Evolutionary conservation across 495 filamentous ascomycete genomes (phyloP), one percentile per base, ranked within the genome.

Genomic region (Articulospora tetracladia): DNA sequence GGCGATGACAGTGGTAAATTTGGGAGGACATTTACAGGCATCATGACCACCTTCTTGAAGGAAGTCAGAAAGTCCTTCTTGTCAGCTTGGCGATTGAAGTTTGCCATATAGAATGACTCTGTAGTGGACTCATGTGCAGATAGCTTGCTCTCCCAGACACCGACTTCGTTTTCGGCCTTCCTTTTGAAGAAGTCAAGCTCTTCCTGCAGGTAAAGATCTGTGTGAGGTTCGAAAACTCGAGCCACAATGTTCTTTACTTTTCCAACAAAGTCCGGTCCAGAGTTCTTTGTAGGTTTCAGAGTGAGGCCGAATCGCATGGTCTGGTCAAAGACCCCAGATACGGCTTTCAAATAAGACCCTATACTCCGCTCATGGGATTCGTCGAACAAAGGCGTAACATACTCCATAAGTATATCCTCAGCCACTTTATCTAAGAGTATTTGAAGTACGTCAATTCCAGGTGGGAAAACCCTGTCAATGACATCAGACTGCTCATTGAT

Each of bases 21-120:
- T 3, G 91, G 91, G 2, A 98, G 74, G 24, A 93, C 92, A 51
- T 91, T 94, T 27, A 98, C 93, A 23, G 95, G 95, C 86, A 96
- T 92, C 90, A 98, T 96, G 63, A 99, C 91, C 11, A 99, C 94
- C 68, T 99, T 98, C 72, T 92, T 97, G 77, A 99, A 99, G 1
- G 92, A 95, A 19, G 85, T 93, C 64, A 99, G 69, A 67, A 99
- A 99, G 71, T 99, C 95, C 47, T 87, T 86, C 72, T 99, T 99
- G 68, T 94, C 95, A 1, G 90, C 93, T 76, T 97, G 92, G 26
- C 95, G 83, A 61, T 92, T 96, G 68, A 98, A 83, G 68, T 90
- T 96, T 10, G 86, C 89, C 92, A 97, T 97, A 72, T 92, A 91
- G 67, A 95, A 93, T 0, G 91, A 93, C 70, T 98, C 93, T 17